Conservation (phyloP, 257 asterid species). For the Thymus quinquecostatus region DNA sequence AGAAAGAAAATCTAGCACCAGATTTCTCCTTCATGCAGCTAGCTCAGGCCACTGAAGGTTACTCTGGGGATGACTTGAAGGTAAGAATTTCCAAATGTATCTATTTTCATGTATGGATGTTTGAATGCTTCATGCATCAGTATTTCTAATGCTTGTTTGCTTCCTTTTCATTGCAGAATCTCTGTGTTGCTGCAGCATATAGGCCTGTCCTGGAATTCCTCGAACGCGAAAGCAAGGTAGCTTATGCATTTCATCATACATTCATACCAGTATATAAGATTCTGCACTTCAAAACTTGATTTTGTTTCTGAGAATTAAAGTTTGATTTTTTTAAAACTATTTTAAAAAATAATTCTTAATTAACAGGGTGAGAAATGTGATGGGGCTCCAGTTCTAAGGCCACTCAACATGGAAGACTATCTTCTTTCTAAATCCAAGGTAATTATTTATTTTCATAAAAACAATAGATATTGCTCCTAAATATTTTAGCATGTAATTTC, state of each 20-base stretch:
- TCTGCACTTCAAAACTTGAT: no score
- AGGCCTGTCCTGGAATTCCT: neutral
- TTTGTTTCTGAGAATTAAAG: no score
- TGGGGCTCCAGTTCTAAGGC: neutral
- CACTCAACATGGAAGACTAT: neutral
- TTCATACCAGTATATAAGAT: no score
- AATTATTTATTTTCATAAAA: no score
- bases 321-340: no score
- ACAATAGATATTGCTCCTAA: no score
- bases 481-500: no score
- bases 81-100: neutral
- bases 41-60: slow-evolving; percentile 3
- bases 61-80: slow-evolving; percentile 1
- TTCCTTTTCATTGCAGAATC: neutral
- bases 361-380: neutral
- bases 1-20: neutral
- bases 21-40: neutral
- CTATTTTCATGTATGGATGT: neutral
- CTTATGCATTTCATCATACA: neutral
- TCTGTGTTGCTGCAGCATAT: neutral
- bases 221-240: neutral
- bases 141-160: neutral
- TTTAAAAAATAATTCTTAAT: no score
- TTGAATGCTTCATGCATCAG: neutral
- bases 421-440: neutral